These are phyloP conservation scores for Silene coronaria DNA, from an alignment of 179 eudicot genomes.

Conservation along the genomic window DNA sequence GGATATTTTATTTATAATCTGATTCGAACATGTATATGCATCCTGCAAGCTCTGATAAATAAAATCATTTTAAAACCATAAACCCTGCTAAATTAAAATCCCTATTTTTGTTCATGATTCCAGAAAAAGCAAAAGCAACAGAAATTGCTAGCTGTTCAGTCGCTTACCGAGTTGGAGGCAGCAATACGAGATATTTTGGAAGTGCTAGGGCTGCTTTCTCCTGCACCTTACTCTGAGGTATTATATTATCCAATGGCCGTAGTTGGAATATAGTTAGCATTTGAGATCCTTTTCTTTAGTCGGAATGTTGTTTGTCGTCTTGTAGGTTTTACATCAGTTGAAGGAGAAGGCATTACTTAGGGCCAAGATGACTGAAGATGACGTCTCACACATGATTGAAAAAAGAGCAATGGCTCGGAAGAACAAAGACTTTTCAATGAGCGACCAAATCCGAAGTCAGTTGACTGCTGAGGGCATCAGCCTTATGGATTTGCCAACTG, in stretches of 20 bases:
- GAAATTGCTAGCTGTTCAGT: slow-evolving; percentile 31
- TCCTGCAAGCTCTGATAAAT: neutral
- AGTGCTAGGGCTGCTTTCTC: slow-evolving; percentile 28
- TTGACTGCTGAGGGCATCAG: slow-evolving; percentile 57
- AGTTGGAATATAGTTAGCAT: neutral
- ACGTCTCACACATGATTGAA: slow-evolving; percentile 38
- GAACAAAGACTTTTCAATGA: slow-evolving; percentile 46
- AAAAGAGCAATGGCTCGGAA: slow-evolving; percentile 55
- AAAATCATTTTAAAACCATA: neutral
- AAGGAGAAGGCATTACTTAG: slow-evolving; percentile 70
- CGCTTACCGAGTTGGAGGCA: slow-evolving; percentile 33
- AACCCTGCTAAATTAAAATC: neutral
- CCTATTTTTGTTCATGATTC: neutral
- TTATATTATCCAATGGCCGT: neutral
- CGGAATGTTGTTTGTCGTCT: neutral
- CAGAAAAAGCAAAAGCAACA: slow-evolving; percentile 60
- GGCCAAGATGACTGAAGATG: slow-evolving; percentile 54
- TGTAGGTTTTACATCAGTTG: slow-evolving; percentile 60
- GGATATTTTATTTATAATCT: neutral
- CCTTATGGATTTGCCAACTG: slow-evolving; percentile 58
- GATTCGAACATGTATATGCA: neutral
- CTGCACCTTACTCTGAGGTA: slow-evolving; percentile 29
- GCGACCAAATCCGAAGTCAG: slow-evolving; percentile 55
- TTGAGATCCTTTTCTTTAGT: neutral
- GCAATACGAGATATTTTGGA: slow-evolving; percentile 23